Evolutionary conservation across 805 yeast genomes (phyloP).

Genomic region (Zygosaccharomyces bailii): DNA sequence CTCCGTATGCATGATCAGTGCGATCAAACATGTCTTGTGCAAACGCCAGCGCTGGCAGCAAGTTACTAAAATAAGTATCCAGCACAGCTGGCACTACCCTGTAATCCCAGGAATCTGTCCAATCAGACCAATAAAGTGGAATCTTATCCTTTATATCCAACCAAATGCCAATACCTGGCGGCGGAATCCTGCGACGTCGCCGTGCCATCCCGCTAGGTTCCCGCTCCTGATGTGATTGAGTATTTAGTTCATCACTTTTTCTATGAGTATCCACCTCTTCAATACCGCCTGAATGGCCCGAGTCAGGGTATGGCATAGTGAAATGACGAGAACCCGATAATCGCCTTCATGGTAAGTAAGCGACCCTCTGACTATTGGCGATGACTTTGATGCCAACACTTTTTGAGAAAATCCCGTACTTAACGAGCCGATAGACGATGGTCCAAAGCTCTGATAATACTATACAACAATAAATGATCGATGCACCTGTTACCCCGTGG

Average conservation of each 20-base stretch:
- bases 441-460: neutral
- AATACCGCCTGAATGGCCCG: neutral
- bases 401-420: too few species aligned
- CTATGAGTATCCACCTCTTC: neutral
- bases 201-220: neutral
- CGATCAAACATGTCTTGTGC: constrained; percentile 97
- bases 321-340: neutral
- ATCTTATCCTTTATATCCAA: constrained; percentile 37
- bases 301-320: neutral
- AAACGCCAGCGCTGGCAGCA: constrained; percentile 91
- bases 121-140: constrained; percentile 74
- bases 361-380: too few species aligned
- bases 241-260: neutral
- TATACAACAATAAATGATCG: neutral
- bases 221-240: neutral
- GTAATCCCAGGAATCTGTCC: constrained; percentile 79
- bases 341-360: too few species aligned
- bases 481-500: neutral
- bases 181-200: constrained; percentile 18
- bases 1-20: constrained; percentile 82
- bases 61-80: constrained; percentile 82
- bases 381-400: too few species aligned
- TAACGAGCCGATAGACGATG: neutral
- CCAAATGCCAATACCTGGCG: constrained; percentile 35
- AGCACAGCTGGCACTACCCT: constrained; percentile 82